Conservation (phyloP, 768 basidiomycete species). For the Hericium coralloides region DNA sequence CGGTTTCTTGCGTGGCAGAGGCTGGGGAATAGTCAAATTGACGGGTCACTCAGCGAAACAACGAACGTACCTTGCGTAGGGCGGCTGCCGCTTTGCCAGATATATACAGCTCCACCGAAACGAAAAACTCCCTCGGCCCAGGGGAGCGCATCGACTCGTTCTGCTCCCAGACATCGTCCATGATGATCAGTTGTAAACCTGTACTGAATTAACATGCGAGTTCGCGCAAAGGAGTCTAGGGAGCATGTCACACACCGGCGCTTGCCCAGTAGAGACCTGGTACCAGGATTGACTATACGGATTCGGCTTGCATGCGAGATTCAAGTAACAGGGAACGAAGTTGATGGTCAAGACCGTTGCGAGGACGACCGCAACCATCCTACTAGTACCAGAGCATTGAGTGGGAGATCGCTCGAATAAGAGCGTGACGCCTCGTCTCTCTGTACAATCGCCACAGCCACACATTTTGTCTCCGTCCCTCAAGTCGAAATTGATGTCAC, state of each 20-base stretch:
- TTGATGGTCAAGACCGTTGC: no score
- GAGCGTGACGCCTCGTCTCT: neutral
- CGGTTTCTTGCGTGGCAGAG: conserved; percentile 39
- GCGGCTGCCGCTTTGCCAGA: conserved; percentile 14
- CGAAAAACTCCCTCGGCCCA: conserved; percentile 9
- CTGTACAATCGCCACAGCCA: no score
- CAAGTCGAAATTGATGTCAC: no score
- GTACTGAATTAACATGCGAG: no score
- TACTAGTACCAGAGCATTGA: neutral
- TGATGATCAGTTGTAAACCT: neutral
- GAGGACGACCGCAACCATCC: no score
- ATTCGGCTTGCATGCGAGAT: no score
- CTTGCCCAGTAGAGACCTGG: no score
- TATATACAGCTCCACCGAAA: conserved; percentile 14
- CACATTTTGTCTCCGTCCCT: no score
- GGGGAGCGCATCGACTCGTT: conserved; percentile 1
- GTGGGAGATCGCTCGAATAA: conserved; percentile 6
- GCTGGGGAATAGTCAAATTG: conserved; percentile 23
- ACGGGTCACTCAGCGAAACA: neutral
- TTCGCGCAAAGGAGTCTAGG: no score
- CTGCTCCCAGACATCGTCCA: conserved; percentile 7
- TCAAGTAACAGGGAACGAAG: no score
- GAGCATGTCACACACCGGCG: no score
- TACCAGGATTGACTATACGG: no score
- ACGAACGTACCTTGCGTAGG: conserved; percentile 8